These are phyloP conservation scores for Phytophthora litchii DNA, from an alignment of 352 stramenopile species.

Conservation along the genomic window DNA sequence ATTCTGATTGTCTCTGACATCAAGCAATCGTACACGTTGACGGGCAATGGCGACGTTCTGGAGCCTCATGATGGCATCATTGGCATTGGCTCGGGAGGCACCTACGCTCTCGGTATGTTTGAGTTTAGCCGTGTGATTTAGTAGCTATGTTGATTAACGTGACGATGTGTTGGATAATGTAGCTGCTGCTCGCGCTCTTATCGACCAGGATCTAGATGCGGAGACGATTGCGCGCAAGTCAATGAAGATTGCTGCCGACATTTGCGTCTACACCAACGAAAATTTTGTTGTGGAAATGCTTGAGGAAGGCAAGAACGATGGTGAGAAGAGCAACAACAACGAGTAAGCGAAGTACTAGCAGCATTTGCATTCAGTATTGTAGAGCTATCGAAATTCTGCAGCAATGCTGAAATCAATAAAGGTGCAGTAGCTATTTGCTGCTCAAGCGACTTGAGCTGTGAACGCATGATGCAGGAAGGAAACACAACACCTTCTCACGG, in stretches of 20 bases:
- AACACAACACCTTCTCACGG: neutral
- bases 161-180: conserved; percentile 4
- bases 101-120: conserved; percentile 92
- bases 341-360: conserved; percentile 32
- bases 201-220: conserved; percentile 93
- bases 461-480: neutral
- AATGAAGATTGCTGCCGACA: conserved; percentile 97
- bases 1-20: conserved; percentile 96
- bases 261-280: conserved; percentile 99
- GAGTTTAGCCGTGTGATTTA: conserved; percentile 6
- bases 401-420: conserved; percentile 24
- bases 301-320: conserved; percentile 51
- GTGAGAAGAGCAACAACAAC: conserved; percentile 29
- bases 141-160: neutral
- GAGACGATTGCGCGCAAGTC: conserved; percentile 94
- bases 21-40: conserved; percentile 97
- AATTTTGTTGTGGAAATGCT: conserved; percentile 95
- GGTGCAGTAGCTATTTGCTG: neutral
- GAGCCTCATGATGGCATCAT: conserved; percentile 97
- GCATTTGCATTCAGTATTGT: neutral
- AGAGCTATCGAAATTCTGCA: conserved; percentile 7
- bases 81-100: conserved; percentile 93
- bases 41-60: conserved; percentile 98
- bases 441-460: too few relatives aligned
- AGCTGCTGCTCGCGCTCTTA: conserved; percentile 96